These are phyloP conservation scores for Phalaenopsis equestris DNA, from an alignment of 106 monocot species.

Conservation along the genomic window DNA sequence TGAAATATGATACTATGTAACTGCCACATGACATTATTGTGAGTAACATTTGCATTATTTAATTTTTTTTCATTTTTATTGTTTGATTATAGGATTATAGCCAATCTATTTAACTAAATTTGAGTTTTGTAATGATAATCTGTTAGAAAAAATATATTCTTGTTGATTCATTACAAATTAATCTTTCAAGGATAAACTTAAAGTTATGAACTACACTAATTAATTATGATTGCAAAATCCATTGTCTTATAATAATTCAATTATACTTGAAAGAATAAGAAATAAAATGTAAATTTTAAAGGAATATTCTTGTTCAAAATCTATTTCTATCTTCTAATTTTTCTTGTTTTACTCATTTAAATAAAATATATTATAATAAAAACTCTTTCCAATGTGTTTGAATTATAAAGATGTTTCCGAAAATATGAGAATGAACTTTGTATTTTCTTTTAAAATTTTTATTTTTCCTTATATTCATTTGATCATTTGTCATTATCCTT, in stretches of 20 bases:
- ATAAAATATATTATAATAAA: neutral
- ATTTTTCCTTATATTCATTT: neutral
- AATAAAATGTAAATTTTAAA: neutral
- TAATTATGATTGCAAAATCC: neutral
- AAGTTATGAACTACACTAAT: neutral
- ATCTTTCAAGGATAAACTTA: no score
- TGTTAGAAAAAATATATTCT: neutral
- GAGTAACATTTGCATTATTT: no score
- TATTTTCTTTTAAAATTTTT: neutral
- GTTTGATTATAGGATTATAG: no score
- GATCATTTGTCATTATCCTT: neutral
- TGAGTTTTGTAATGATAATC: neutral
- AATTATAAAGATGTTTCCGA: neutral
- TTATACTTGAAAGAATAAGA: neutral
- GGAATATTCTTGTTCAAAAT: neutral
- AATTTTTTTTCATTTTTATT: no score
- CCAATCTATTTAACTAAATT: no score
- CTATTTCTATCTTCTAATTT: neutral
- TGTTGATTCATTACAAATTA: no score
- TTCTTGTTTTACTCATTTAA: neutral
- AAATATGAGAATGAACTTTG: neutral
- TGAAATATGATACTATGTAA: no score
- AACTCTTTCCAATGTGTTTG: neutral
- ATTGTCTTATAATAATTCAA: neutral
- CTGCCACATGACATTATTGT: no score